A percentile compares a stretch with the other conserved stretches of the same genome.
Conservation (phyloP, 2,329 filamentous ascomycete genomes). For the Cordyceps cicadae region DNA sequence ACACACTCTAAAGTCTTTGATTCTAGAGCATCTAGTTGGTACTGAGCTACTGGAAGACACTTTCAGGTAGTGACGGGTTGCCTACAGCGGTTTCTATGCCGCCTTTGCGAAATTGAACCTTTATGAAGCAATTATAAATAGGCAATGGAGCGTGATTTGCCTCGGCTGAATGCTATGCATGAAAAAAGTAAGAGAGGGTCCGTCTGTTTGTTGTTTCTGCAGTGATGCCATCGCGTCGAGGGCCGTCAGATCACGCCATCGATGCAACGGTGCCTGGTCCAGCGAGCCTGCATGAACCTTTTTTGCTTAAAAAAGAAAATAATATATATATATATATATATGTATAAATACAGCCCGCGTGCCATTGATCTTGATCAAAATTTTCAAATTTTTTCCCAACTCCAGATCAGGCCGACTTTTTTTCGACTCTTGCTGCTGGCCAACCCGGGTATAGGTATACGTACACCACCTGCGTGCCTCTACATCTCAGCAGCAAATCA, state of each 20-base stretch:
- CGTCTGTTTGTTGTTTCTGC: neutral
- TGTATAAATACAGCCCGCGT: no score
- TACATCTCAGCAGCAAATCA: neutral
- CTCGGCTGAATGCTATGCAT: neutral
- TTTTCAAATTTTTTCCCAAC: no score
- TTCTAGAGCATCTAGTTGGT: no score
- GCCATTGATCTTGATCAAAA: no score
- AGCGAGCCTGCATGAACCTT: neutral
- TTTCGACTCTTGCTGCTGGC: no score
- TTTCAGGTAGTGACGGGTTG: no score
- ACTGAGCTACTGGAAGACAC: no score
- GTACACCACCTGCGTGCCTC: neutral
- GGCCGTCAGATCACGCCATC: conserved; percentile 9
- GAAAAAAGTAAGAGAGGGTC: neutral
- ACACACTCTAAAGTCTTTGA: no score
- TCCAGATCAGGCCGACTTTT: no score
- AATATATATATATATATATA: no score
- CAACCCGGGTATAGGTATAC: neutral
- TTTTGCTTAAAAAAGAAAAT: no score
- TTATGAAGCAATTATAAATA: neutral
- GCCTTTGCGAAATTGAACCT: neutral
- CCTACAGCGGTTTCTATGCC: neutral
- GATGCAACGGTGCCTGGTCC: conserved; percentile 3
- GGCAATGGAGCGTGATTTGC: neutral
- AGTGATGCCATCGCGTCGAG: neutral